Evolutionary conservation across 1,284 basidiomycete species (phyloP).

Genomic region (Exobasidium cylindrosporum): DNA sequence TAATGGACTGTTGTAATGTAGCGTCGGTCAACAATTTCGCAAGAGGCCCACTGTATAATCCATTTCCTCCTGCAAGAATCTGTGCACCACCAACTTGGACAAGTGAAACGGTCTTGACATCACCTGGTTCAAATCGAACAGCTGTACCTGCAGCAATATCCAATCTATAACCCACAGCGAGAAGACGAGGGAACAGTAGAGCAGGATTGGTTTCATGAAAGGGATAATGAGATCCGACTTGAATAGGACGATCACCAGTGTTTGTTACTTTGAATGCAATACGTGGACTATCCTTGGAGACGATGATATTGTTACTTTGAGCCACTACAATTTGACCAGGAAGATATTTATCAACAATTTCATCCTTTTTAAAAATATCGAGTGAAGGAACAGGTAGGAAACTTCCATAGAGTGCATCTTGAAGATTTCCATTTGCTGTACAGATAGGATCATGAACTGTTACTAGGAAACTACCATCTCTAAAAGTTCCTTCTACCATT

Average conservation of each 20-base stretch:
- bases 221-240: constrained; percentile 67
- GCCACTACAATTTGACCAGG: constrained; percentile 39
- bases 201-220: constrained; percentile 85
- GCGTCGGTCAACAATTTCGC: constrained; percentile 20
- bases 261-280: constrained; percentile 79
- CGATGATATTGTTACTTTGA: constrained; percentile 61
- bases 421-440: constrained; percentile 67
- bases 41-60: constrained; percentile 4
- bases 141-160: constrained; percentile 93
- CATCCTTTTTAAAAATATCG: constrained; percentile 53
- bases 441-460: constrained; percentile 78
- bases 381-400: constrained; percentile 78
- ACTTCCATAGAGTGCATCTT: constrained; percentile 82
- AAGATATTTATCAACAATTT: constrained; percentile 18
- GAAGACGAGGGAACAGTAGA: constrained; percentile 76
- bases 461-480: constrained; percentile 50
- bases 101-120: constrained; percentile 77
- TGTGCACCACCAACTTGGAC: constrained; percentile 74
- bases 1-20: constrained; percentile 17
- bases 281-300: constrained; percentile 72
- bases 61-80: constrained; percentile 62
- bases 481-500: constrained; percentile 53
- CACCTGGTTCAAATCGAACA: constrained; percentile 93
- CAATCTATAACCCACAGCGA: constrained; percentile 78
- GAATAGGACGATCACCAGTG: constrained; percentile 88